Evolutionary conservation across 164 flowering plant species (phyloP).

Genomic region (Sextonia rubra): DNA sequence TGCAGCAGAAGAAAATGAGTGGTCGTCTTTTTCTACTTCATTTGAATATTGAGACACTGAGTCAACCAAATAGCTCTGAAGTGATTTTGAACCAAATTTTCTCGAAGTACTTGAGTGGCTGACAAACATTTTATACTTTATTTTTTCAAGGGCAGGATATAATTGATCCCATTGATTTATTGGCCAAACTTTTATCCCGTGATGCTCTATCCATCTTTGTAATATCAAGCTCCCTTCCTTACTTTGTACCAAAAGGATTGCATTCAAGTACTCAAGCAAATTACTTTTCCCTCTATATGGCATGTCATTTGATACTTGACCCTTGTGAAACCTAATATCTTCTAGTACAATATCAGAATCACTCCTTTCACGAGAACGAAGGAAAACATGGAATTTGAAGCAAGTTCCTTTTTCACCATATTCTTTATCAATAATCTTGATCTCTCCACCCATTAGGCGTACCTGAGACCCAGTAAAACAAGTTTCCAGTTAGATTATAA

Average conservation of each 20-base stretch:
- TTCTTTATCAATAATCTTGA: slow-evolving; percentile 57
- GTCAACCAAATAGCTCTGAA: slow-evolving; percentile 2
- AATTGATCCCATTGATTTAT: slow-evolving; percentile 34
- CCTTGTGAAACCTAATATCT: neutral
- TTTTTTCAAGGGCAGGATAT: slow-evolving; percentile 26
- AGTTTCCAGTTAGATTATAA: neutral
- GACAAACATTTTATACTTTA: slow-evolving; percentile 22
- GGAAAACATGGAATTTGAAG: slow-evolving; percentile 59
- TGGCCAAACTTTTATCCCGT: slow-evolving; percentile 42
- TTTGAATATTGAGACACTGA: slow-evolving; percentile 11
- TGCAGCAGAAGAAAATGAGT: neutral
- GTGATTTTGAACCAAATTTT: slow-evolving; percentile 14
- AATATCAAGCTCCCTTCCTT: slow-evolving; percentile 37
- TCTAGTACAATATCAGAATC: slow-evolving; percentile 3
- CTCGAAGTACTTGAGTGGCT: slow-evolving; percentile 19
- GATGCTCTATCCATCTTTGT: slow-evolving; percentile 36
- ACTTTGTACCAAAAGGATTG: slow-evolving; percentile 45
- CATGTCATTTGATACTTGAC: slow-evolving; percentile 8
- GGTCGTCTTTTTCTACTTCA: slow-evolving; percentile 14
- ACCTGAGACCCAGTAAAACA: slow-evolving; percentile 41
- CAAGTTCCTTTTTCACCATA: slow-evolving; percentile 64
- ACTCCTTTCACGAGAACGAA: slow-evolving; percentile 17
- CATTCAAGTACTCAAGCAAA: slow-evolving; percentile 21
- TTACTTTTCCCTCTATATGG: neutral
- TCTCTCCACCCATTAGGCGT: slow-evolving; percentile 89